Conservation (phyloP, 106 monocot species). For the Gastrodia elata region DNA sequence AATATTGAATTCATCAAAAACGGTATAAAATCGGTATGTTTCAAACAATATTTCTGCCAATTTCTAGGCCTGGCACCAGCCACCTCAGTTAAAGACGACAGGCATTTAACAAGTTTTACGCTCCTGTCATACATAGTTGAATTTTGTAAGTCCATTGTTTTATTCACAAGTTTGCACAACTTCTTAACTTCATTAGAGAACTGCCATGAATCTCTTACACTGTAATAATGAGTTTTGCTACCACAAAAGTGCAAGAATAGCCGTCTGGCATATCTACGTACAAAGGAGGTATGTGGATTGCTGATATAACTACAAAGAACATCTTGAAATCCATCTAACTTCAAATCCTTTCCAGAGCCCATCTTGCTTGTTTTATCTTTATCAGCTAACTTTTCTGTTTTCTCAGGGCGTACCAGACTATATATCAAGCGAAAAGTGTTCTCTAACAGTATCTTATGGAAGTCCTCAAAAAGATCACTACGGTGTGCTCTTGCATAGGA, state of each 20-base stretch:
- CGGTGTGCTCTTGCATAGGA: slow-evolving; percentile 89
- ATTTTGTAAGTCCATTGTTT: slow-evolving; percentile 73
- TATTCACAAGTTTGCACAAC: slow-evolving; percentile 67
- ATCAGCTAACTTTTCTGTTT: slow-evolving; percentile 76
- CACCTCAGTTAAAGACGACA: slow-evolving; percentile 79
- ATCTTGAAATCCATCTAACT: slow-evolving; percentile 92
- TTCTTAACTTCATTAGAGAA: slow-evolving; percentile 79
- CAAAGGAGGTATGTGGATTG: slow-evolving; percentile 77
- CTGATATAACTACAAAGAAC: slow-evolving; percentile 92
- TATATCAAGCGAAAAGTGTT: slow-evolving; percentile 91
- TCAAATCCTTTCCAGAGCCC: slow-evolving; percentile 62
- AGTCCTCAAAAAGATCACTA: slow-evolving; percentile 73
- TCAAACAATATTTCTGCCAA: slow-evolving; percentile 94
- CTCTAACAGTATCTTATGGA: slow-evolving; percentile 78
- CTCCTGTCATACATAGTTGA: slow-evolving; percentile 75
- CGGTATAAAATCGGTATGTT: slow-evolving; percentile 57
- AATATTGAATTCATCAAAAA: slow-evolving; percentile 68
- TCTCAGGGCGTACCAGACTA: slow-evolving; percentile 88
- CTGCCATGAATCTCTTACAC: slow-evolving; percentile 93
- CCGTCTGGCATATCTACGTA: slow-evolving; percentile 92
- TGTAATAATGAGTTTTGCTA: slow-evolving; percentile 93
- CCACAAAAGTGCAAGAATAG: slow-evolving; percentile 93
- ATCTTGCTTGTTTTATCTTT: slow-evolving; percentile 64
- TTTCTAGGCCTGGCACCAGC: slow-evolving; percentile 87
- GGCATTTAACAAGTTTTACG: slow-evolving; percentile 85